Percentiles rank a stretch among this genome's conserved stretches.
Conservation (phyloP, 805 yeast species). For the Lachancea sp. region DNA sequence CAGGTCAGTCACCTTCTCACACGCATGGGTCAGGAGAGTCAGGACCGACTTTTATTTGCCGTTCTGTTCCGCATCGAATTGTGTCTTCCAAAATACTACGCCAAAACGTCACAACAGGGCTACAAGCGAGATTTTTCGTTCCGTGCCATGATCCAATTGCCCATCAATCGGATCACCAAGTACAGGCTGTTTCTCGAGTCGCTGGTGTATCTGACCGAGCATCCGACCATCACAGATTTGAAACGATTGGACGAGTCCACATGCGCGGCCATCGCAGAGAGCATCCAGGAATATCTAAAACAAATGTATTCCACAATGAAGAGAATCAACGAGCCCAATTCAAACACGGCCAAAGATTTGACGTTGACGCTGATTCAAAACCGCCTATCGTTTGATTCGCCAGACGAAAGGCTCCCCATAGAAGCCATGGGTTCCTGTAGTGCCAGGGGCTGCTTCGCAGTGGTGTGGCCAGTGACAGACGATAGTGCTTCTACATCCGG, state of each 20-base stretch:
- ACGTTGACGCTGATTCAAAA: slow-evolving; percentile 12
- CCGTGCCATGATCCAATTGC: slow-evolving; percentile 47
- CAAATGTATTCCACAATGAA: slow-evolving; percentile 22
- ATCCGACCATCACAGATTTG: slow-evolving; percentile 4
- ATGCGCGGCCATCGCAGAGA: slow-evolving; percentile 14
- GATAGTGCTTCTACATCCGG: slow-evolving; percentile 8
- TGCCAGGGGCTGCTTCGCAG: slow-evolving; percentile 39
- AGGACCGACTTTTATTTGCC: slow-evolving; percentile 7
- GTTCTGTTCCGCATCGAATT: slow-evolving; percentile 7
- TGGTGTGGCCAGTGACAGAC: slow-evolving; percentile 35
- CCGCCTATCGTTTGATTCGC: slow-evolving; percentile 1
- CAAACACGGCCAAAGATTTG: not conserved
- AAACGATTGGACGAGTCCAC: slow-evolving; percentile 1
- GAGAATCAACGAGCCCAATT: slow-evolving; percentile 24
- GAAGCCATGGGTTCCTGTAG: slow-evolving; percentile 10
- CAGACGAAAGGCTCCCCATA: slow-evolving; percentile 8
- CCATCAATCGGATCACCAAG: slow-evolving; percentile 44
- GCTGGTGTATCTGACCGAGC: slow-evolving; percentile 23
- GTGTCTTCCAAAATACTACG: slow-evolving; percentile 7
- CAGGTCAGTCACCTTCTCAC: slow-evolving; percentile 8
- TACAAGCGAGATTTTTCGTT: slow-evolving; percentile 43
- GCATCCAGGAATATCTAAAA: slow-evolving; percentile 13
- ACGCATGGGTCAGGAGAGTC: slow-evolving; percentile 7
- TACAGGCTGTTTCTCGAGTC: slow-evolving; percentile 47
- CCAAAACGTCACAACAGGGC: slow-evolving; percentile 6